Conservation (phyloP, 2,329 filamentous ascomycete species). For the Curvularia hawaiiensis region DNA sequence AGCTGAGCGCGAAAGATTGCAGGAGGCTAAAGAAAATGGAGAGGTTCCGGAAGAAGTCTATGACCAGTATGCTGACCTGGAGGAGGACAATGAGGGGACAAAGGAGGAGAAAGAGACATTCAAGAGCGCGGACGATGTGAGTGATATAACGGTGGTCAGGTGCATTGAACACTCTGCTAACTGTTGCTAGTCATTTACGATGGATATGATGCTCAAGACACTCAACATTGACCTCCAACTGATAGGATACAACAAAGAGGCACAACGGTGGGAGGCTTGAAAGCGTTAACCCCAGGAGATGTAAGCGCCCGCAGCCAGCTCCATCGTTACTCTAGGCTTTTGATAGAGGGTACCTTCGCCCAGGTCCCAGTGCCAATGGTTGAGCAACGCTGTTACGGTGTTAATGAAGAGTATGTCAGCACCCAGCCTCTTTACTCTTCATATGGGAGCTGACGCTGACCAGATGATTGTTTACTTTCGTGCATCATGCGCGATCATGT, state of each 20-base stretch:
- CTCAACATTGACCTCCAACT: constrained; percentile 66
- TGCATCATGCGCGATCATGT: constrained; percentile 1
- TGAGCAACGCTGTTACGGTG: neutral
- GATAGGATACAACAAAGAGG: constrained; percentile 66
- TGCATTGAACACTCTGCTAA: constrained; percentile 10
- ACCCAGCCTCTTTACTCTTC: neutral
- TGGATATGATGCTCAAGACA: constrained; percentile 71
- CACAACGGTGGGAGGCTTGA: constrained; percentile 64
- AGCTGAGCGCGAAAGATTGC: constrained; percentile 51
- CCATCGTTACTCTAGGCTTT: neutral
- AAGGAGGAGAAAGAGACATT: constrained; percentile 49
- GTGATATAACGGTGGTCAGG: constrained; percentile 15
- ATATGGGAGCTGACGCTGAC: neutral
- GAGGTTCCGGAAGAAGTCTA: constrained; percentile 54
- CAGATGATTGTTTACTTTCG: constrained; percentile 5
- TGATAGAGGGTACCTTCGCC: neutral
- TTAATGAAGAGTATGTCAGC: constrained; percentile 1
- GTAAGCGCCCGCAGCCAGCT: neutral
- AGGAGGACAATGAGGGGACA: constrained; percentile 46
- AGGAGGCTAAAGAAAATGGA: constrained; percentile 45
- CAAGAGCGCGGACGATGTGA: constrained; percentile 46
- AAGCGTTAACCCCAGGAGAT: neutral
- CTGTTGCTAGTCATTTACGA: constrained; percentile 62
- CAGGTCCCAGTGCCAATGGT: neutral
- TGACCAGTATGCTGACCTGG: constrained; percentile 50